These are phyloP conservation scores for Penstemon barbatus DNA, from an alignment of 257 asterid species.

Conservation along the genomic window DNA sequence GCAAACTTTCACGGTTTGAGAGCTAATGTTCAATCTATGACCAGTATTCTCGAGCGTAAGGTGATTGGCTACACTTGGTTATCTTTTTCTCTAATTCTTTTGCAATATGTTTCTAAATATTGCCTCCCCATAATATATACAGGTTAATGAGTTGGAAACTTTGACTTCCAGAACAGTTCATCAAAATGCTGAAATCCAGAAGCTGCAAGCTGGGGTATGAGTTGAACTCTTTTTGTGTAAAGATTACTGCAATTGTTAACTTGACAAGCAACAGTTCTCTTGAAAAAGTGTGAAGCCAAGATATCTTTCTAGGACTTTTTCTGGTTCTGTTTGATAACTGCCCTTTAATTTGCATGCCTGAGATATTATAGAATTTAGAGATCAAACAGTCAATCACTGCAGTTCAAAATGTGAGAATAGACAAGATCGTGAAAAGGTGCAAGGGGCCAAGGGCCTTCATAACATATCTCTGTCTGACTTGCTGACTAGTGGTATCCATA, in stretches of 20 bases:
- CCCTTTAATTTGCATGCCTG: background rate
- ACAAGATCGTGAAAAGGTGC: too few relatives aligned
- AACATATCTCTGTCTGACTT: too few relatives aligned
- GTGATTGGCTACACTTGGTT: conserved; percentile 37
- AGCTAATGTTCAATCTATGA: conserved; percentile 74
- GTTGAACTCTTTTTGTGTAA: conserved; percentile 21
- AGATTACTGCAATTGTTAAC: background rate
- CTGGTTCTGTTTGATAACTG: background rate
- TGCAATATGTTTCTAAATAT: conserved; percentile 17
- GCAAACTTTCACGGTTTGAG: conserved; percentile 70
- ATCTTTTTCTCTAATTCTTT: conserved; percentile 15
- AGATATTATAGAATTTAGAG: background rate
- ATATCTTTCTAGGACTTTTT: too few relatives aligned
- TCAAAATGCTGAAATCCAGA: conserved; percentile 65
- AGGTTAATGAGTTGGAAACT: conserved; percentile 72
- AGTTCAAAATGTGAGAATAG: background rate
- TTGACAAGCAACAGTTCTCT: conserved; percentile 5
- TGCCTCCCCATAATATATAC: conserved; percentile 25
- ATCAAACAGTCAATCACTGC: conserved; percentile 4
- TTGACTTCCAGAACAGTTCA: conserved; percentile 63
- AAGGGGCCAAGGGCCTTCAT: too few relatives aligned
- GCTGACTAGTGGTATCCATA: too few relatives aligned
- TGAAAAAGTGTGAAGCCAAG: background rate
- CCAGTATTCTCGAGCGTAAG: conserved; percentile 66
- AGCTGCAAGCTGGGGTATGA: conserved; percentile 72